Conservation (phyloP, 345 rosid species). For the Crucihimalaya himalaica region DNA sequence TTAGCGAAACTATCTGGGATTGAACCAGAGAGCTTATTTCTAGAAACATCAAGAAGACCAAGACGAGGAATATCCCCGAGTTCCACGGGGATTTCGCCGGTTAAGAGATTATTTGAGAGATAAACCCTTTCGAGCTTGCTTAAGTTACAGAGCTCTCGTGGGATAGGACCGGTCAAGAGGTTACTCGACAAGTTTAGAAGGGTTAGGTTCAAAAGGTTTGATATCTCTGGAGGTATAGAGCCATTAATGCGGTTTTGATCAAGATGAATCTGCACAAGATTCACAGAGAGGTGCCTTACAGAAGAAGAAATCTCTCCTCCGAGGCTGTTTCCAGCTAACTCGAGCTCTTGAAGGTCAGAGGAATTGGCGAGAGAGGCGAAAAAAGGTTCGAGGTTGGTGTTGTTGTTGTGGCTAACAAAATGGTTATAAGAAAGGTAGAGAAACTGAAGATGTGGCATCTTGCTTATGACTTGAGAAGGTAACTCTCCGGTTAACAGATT, state of each 20-base stretch:
- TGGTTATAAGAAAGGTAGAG: constrained; percentile 82
- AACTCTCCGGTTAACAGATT: constrained; percentile 71
- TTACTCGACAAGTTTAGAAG: constrained; percentile 82
- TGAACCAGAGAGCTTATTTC: constrained; percentile 76
- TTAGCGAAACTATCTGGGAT: constrained; percentile 80
- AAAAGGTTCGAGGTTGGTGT: constrained; percentile 81
- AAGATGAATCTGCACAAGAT: constrained; percentile 72
- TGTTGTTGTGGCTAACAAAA: constrained; percentile 64
- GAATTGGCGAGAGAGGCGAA: constrained; percentile 63
- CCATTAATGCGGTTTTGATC: constrained; percentile 76
- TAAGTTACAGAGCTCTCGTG: constrained; percentile 60
- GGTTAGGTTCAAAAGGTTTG: constrained; percentile 70
- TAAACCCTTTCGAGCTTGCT: constrained; percentile 76
- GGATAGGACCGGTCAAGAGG: constrained; percentile 73
- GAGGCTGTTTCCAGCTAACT: constrained; percentile 73
- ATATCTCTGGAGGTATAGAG: constrained; percentile 71
- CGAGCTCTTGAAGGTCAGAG: constrained; percentile 69
- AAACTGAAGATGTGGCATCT: constrained; percentile 65
- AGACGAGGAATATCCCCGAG: constrained; percentile 70
- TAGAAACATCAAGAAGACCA: constrained; percentile 84
- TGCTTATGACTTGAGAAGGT: constrained; percentile 59
- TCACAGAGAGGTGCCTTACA: constrained; percentile 60
- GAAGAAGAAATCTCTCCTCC: constrained; percentile 67
- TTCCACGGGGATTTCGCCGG: constrained; percentile 71
- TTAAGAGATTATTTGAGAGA: constrained; percentile 70